Evolutionary conservation across 257 asterid genomes (phyloP).

Genomic region (Lavandula angustifolia): DNA sequence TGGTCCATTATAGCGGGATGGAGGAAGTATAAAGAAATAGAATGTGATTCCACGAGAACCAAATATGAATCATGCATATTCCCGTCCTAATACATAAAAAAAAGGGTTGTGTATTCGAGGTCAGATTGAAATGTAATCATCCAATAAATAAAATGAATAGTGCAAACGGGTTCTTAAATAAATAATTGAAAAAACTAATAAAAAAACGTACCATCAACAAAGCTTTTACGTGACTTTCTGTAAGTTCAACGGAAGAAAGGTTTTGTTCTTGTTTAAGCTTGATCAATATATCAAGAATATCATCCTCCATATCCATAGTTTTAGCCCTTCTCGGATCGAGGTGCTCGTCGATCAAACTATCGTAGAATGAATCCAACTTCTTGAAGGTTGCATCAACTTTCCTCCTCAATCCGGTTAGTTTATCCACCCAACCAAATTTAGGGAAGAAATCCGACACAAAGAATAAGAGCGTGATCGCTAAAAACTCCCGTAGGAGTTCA

Average conservation of each 20-base stretch:
- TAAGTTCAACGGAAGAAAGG: not conserved
- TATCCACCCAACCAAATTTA: slow-evolving; percentile 33
- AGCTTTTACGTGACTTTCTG: slow-evolving; percentile 19
- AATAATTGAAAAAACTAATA: too few species aligned
- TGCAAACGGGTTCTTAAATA: too few species aligned
- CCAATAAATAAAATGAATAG: too few species aligned
- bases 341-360: slow-evolving; percentile 38
- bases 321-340: not conserved
- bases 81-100: too few species aligned
- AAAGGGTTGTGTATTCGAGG: too few species aligned
- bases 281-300: slow-evolving; percentile 33
- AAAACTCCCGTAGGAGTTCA: not conserved
- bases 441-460: slow-evolving; percentile 33
- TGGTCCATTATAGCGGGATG: too few species aligned
- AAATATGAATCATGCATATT: too few species aligned
- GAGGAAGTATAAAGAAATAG: too few species aligned
- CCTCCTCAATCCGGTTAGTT: not conserved
- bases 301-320: slow-evolving; percentile 4
- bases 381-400: not conserved
- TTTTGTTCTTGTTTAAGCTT: slow-evolving; percentile 11
- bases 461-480: not conserved
- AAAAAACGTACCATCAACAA: slow-evolving; percentile 17
- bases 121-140: too few species aligned
- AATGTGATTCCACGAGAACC: too few species aligned
- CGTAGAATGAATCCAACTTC: slow-evolving; percentile 31